These are phyloP conservation scores for Calonectria naviculata DNA, from an alignment of 2,329 filamentous ascomycete genomes.

Conservation along the genomic window DNA sequence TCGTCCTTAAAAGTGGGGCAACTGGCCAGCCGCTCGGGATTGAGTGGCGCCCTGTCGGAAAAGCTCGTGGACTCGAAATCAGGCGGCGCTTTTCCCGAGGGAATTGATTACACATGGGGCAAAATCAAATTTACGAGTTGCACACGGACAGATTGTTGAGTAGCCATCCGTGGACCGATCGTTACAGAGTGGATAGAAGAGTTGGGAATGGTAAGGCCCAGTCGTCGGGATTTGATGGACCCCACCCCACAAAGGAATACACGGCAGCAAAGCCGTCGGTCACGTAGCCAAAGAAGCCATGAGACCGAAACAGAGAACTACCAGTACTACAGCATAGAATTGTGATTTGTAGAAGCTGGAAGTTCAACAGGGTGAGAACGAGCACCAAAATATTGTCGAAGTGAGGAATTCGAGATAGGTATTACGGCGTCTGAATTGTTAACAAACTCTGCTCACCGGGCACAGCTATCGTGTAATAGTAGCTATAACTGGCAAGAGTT, in stretches of 20 bases:
- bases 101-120: background rate
- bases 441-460: too few relatives aligned
- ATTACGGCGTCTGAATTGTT: too few relatives aligned
- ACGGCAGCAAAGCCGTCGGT: background rate
- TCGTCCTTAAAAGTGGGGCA: background rate
- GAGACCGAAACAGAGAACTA: background rate
- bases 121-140: background rate
- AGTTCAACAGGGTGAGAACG: too few relatives aligned
- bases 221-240: background rate
- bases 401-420: too few relatives aligned
- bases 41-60: background rate
- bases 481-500: too few relatives aligned
- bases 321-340: background rate
- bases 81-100: background rate
- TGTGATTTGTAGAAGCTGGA: background rate
- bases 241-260: background rate
- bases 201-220: too few relatives aligned
- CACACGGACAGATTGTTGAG: background rate
- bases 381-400: too few relatives aligned
- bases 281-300: background rate
- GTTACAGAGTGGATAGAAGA: too few relatives aligned
- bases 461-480: too few relatives aligned
- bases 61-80: too few relatives aligned
- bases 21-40: background rate
- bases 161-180: background rate